Percentiles rank a stretch among this genome's conserved stretches.
These are phyloP conservation scores for Verticillium isaacii DNA, from an alignment of 2,329 filamentous ascomycete genomes.

Conservation along the genomic window DNA sequence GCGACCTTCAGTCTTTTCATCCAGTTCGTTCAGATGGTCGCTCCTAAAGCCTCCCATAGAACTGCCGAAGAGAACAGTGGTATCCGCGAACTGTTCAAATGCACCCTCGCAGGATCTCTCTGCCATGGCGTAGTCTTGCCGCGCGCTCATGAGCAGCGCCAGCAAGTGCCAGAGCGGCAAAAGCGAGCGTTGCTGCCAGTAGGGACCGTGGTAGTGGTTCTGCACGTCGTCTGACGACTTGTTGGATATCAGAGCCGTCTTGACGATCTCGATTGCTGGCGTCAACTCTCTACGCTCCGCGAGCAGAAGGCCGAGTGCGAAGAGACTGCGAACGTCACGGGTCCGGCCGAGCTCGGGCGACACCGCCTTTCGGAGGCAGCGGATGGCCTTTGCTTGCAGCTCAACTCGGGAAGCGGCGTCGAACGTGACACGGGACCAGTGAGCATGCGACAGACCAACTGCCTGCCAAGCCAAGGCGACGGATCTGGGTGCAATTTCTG, in stretches of 20 bases:
- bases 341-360: constrained; percentile 60
- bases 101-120: constrained; percentile 82
- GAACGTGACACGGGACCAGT: constrained; percentile 80
- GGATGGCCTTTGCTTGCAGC: constrained; percentile 73
- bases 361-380: constrained; percentile 69
- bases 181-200: constrained; percentile 59
- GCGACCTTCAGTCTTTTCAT: constrained; percentile 18
- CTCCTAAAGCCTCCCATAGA: constrained; percentile 54
- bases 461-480: constrained; percentile 74
- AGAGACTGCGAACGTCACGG: constrained; percentile 71
- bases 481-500: constrained; percentile 51
- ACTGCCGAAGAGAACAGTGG: constrained; percentile 63
- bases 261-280: constrained; percentile 76
- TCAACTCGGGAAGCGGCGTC: constrained; percentile 67
- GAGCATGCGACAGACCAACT: constrained; percentile 78
- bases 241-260: constrained; percentile 64
- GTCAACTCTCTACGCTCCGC: constrained; percentile 81
- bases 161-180: constrained; percentile 91
- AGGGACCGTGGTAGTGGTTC: constrained; percentile 37
- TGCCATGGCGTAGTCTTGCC: constrained; percentile 79
- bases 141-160: constrained; percentile 77
- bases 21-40: constrained; percentile 58
- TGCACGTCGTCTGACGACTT: constrained; percentile 39
- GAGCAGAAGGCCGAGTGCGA: constrained; percentile 76
- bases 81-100: constrained; percentile 81